These are phyloP conservation scores for Suillus fuscotomentosus DNA, from an alignment of 768 basidiomycete genomes.

Conservation along the genomic window DNA sequence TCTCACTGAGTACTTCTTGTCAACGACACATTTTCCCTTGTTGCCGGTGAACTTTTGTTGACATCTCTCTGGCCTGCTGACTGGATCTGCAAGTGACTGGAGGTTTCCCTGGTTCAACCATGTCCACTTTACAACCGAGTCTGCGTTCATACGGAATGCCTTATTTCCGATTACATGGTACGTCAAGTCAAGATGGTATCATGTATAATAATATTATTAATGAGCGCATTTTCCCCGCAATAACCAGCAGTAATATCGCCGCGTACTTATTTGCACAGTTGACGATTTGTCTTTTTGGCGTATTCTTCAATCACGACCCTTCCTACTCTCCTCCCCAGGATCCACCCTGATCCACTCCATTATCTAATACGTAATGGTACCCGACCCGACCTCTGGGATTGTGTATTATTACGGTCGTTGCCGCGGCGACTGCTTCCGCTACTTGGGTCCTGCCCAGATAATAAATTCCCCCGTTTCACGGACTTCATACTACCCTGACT, in stretches of 20 bases:
- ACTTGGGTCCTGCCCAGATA: neutral
- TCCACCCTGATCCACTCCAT: neutral
- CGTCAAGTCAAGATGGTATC: neutral
- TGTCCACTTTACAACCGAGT: neutral
- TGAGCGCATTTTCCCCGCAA: neutral
- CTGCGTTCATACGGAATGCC: constrained; percentile 1
- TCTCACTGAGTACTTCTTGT: neutral
- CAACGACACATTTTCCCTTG: neutral
- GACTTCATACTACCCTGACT: neutral
- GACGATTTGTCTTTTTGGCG: constrained; percentile 2
- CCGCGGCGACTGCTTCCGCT: neutral
- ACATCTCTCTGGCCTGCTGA: neutral
- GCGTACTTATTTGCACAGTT: neutral
- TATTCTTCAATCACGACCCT: neutral
- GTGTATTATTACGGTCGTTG: neutral
- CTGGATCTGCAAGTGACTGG: neutral
- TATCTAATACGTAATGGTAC: neutral
- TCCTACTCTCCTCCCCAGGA: neutral
- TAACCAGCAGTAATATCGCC: neutral
- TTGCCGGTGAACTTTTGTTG: neutral
- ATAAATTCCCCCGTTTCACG: constrained; percentile 1
- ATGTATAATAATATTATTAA: neutral
- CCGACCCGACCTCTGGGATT: neutral
- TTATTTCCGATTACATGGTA: neutral
- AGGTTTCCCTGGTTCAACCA: neutral